phyloP scores from a whole-genome alignment of 2,329 filamentous ascomycete species.

The Pseudogymnoascus sp. region DNA sequence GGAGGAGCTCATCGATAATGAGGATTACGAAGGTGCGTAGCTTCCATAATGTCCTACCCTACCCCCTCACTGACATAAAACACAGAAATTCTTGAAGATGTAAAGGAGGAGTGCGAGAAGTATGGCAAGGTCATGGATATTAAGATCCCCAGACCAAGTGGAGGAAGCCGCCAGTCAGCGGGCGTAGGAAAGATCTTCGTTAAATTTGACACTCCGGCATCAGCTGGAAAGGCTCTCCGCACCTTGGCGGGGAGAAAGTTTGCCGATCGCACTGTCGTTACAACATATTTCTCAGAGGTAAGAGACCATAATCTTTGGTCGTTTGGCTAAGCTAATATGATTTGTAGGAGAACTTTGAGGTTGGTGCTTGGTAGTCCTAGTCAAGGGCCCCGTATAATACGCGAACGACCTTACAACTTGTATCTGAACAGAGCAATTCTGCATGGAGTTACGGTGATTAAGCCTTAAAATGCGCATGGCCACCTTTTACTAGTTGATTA shows the following conservation, averaged over 20 bases:
- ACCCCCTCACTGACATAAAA: slow-evolving; percentile 28
- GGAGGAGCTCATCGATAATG: slow-evolving; percentile 85
- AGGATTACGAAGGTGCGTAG: slow-evolving; percentile 82
- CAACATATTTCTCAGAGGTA: slow-evolving; percentile 93
- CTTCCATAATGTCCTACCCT: slow-evolving; percentile 9
- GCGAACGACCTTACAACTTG: background rate
- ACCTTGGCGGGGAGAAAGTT: slow-evolving; percentile 95
- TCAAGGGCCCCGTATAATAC: background rate
- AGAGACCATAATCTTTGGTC: slow-evolving; percentile 19
- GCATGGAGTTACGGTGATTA: background rate
- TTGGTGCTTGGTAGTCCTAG: slow-evolving; percentile 27
- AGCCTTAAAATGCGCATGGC: background rate
- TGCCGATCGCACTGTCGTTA: slow-evolving; percentile 89
- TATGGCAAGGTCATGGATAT: slow-evolving; percentile 79
- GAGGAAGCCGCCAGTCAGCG: slow-evolving; percentile 72
- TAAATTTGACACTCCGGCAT: slow-evolving; percentile 74
- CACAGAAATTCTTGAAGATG: slow-evolving; percentile 90
- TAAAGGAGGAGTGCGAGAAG: slow-evolving; percentile 86
- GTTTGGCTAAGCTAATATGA: slow-evolving; percentile 26
- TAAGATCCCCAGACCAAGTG: slow-evolving; percentile 83
- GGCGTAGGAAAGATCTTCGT: slow-evolving; percentile 97
- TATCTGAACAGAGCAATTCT: background rate
- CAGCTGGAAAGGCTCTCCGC: slow-evolving; percentile 74
- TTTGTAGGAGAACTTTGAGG: slow-evolving; percentile 78
- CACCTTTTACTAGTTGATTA: background rate